phyloP scores from a whole-genome alignment of 192 early-diverging fungal genomes.

The Mortierella claussenii region DNA sequence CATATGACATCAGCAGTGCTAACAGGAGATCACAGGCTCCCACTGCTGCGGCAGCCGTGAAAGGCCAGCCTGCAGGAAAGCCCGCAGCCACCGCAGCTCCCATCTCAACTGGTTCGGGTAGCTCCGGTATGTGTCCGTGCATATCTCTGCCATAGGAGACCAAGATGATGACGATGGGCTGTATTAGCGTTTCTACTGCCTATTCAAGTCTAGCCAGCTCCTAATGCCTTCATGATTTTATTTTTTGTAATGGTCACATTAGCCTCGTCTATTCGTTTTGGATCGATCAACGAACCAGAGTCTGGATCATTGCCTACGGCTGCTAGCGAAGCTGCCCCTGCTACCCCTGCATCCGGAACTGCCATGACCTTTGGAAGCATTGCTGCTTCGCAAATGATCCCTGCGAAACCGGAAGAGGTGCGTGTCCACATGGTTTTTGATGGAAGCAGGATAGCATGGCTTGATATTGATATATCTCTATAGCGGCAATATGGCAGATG shows the following conservation, averaged over 20 bases:
- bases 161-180: too few species aligned
- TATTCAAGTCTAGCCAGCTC: too few species aligned
- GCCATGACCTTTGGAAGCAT: conserved; percentile 51
- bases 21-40: conserved; percentile 51
- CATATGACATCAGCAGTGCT: conserved; percentile 29
- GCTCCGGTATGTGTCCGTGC: conserved; percentile 23
- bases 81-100: conserved; percentile 13
- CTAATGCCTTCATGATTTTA: too few species aligned
- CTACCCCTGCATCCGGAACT: conserved; percentile 13
- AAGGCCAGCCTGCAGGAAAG: conserved; percentile 28
- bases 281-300: conserved; percentile 55
- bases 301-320: conserved; percentile 26
- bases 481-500: too few species aligned
- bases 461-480: too few species aligned
- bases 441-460: too few species aligned
- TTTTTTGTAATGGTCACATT: too few species aligned
- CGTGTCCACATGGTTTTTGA: not conserved
- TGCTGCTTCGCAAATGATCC: conserved; percentile 33
- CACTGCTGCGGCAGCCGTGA: conserved; percentile 46
- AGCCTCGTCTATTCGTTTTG: conserved; percentile 53
- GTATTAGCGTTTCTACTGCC: too few species aligned
- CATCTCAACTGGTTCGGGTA: conserved; percentile 2
- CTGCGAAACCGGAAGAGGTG: conserved; percentile 31
- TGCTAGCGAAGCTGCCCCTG: conserved; percentile 24
- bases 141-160: too few species aligned